These are phyloP conservation scores for Globisporangium viniferum DNA, from an alignment of 352 stramenopile species.

Conservation along the genomic window DNA sequence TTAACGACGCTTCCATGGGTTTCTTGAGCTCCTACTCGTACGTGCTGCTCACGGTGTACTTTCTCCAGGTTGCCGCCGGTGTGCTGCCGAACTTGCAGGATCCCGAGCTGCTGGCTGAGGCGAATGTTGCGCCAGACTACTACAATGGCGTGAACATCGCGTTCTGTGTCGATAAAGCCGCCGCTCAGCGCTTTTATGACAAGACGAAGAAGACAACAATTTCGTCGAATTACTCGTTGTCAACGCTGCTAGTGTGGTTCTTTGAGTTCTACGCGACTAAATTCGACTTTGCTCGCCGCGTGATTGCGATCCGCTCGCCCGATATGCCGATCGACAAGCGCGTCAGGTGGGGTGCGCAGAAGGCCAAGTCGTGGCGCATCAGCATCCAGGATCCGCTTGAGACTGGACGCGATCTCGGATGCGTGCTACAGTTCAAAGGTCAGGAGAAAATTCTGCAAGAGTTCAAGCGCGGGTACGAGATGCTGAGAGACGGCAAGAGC, in stretches of 20 bases:
- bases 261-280: slow-evolving; percentile 96
- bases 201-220: slow-evolving; percentile 4
- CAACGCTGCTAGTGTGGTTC: slow-evolving; percentile 91
- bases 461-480: slow-evolving; percentile 48
- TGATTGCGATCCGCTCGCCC: slow-evolving; percentile 89
- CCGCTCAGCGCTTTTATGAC: slow-evolving; percentile 41
- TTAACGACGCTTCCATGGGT: slow-evolving; percentile 95
- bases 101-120: slow-evolving; percentile 40
- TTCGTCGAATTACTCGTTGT: slow-evolving; percentile 28
- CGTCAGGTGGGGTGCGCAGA: slow-evolving; percentile 38
- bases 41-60: slow-evolving; percentile 97
- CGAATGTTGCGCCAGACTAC: slow-evolving; percentile 28
- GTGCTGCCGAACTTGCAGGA: slow-evolving; percentile 96
- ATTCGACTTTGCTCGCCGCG: slow-evolving; percentile 94
- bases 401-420: slow-evolving; percentile 70
- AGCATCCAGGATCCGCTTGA: slow-evolving; percentile 88
- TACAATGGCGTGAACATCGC: slow-evolving; percentile 69
- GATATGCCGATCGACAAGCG: slow-evolving; percentile 35
- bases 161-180: slow-evolving; percentile 53
- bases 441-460: slow-evolving; percentile 67
- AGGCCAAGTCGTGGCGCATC: slow-evolving; percentile 73
- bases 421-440: slow-evolving; percentile 62
- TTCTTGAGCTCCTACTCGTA: slow-evolving; percentile 98
- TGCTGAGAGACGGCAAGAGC: slow-evolving; percentile 45
- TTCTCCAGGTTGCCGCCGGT: slow-evolving; percentile 81